Base-by-base conservation (phyloP, 1,284 basidiomycete genomes). In the Ustilago vetiveriae region DNA sequence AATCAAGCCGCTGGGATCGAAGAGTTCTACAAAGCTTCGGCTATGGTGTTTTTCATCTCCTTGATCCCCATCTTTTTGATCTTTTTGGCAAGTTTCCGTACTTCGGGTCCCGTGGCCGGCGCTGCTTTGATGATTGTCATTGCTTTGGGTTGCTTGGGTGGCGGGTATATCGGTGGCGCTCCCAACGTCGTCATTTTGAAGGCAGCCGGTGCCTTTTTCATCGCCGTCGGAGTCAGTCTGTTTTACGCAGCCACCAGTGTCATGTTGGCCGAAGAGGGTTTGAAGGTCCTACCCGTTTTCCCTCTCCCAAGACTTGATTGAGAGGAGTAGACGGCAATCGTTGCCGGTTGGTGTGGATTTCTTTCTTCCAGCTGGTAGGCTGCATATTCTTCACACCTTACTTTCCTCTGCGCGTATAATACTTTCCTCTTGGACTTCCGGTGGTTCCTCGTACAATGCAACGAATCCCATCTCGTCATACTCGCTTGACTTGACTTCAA, bases 41-140 rank as follows among this genome's bases (percentile, higher is more conserved):
- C 46, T 6, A 44, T 73, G 39, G 42, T 71, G 6, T 71, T 45
- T 51, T 66, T 75, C 40, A 38, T 72, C 46, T 24, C 67, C 11
- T 48, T 75, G 29, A 73, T 75, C 45, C 73, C 71, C n/a, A 62
- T 75, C 53, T 73, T 75, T 32, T 23, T 70, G 33, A 55, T 75
- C 48, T 64, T 68, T 40, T 17, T 72, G 21, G 73, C 62, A 16
- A 67, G 62, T 13, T 42, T 73, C 10, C 52, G 62, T 13, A 75
- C 73, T 10, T 43, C 46, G 8, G 46, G 46, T 4, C 73, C 73
- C 7, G 29, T 59, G 9, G 40, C 65, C 0, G 48, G 47, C 17
- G 52, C 63, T 3, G 52, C 67, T 2, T 42, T 75, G 10, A 6
- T 65, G 23, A 71, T 74, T 40, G 57, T 67, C 7, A 24, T 75